Base-by-base conservation (phyloP, 257 asterid species). In the Forsythia suspensa region DNA sequence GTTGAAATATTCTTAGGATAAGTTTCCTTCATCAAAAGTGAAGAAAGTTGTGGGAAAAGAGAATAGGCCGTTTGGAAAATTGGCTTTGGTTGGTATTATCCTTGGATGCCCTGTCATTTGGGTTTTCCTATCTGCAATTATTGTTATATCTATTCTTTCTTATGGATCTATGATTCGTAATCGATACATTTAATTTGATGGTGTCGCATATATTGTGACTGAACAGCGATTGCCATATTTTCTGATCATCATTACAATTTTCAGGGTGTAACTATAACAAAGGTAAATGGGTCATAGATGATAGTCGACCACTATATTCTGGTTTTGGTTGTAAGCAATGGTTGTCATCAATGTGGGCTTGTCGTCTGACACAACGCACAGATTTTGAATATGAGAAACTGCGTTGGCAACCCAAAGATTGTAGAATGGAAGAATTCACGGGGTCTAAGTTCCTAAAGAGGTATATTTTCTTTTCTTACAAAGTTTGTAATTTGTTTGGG, bases 271-370 rank as follows among this genome's bases (percentile, higher is more conserved):
- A 89, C 76, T 88, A 86, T 83, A 94, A 87, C 82, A 89, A 86
- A 89, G 98, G 98, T 77, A 90, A 90, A 85, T 95, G 98, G 98
- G 84, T 89, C 44, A 67, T 85, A 39, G 96, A 95, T 72, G 88
- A 91, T 70, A 82, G 68, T 74, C 84, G 87, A 71, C 98, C 97
- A 57, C 79, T 95, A 48, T 95, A 95, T 88, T 91, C 98, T 77
- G 98, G 98, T 78, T 84, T 74, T 79, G 95, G 91, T 70, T 95
- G 98, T 84, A 90, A 91, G 81, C 94, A 89, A 84, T 95, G 98
- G 98, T 84, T 95, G 82, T 92, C 98, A 61, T 34, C 94, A 37
- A 95, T 95, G 98, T 95, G 98, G 98, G 97, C 97, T 83, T 95
- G 98, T 83, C 98, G 90, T 75, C 86, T 90, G 84, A 93, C 98